Evolutionary conservation across 2,329 filamentous ascomycete species (phyloP).

Genomic region (Emmonsia crescens): DNA sequence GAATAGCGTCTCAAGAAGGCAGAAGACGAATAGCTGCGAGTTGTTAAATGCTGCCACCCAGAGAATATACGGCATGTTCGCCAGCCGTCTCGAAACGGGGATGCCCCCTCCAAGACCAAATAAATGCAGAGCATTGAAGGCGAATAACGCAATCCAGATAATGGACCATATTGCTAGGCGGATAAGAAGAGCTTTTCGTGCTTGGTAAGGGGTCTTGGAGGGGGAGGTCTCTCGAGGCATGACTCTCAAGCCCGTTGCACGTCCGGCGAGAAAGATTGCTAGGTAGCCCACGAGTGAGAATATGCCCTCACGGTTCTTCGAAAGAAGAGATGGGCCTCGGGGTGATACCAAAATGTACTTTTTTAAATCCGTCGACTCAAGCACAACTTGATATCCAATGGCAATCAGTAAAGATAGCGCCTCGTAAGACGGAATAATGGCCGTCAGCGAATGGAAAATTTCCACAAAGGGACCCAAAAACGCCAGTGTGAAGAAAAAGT

Average conservation of each 20-base stretch:
- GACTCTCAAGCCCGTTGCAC: slow-evolving; percentile 68
- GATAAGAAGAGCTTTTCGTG: slow-evolving; percentile 48
- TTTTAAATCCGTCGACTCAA: slow-evolving; percentile 70
- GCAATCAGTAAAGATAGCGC: slow-evolving; percentile 59
- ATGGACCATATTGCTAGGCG: slow-evolving; percentile 54
- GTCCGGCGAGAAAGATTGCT: slow-evolving; percentile 85
- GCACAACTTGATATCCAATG: slow-evolving; percentile 59
- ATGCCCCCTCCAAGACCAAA: slow-evolving; percentile 57
- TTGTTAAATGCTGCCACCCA: slow-evolving; percentile 92
- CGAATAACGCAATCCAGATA: slow-evolving; percentile 61
- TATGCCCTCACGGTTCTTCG: slow-evolving; percentile 89
- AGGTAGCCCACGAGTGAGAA: slow-evolving; percentile 92
- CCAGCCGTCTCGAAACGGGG: slow-evolving; percentile 73
- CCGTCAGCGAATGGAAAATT: slow-evolving; percentile 62
- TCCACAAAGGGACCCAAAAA: slow-evolving; percentile 83
- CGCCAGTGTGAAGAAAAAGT: slow-evolving; percentile 95
- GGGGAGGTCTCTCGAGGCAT: slow-evolving; percentile 51
- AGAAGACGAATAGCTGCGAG: slow-evolving; percentile 69
- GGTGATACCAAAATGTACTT: slow-evolving; percentile 73
- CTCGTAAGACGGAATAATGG: slow-evolving; percentile 64
- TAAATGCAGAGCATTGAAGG: slow-evolving; percentile 53
- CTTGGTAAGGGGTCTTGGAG: slow-evolving; percentile 33
- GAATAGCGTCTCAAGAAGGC: slow-evolving; percentile 62
- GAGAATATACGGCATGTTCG: slow-evolving; percentile 85
- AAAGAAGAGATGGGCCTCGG: slow-evolving; percentile 60